phyloP scores from a whole-genome alignment of 1,139 yeast species.

The Yamadazyma trypodendri region DNA sequence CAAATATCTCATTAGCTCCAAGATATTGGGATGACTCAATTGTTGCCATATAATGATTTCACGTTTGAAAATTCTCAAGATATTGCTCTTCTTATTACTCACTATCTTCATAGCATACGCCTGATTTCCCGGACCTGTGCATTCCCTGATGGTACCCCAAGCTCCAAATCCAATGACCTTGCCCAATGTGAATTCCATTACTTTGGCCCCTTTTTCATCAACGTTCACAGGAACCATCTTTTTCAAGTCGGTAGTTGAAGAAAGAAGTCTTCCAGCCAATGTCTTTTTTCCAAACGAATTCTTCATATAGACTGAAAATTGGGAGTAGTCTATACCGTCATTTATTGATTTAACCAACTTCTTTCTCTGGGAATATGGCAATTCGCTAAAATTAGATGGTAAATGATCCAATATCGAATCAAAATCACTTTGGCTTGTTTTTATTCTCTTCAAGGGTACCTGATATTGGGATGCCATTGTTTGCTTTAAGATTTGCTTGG shows the following conservation, averaged over 20 bases:
- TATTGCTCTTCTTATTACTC: slow-evolving; percentile 45
- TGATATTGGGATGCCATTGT: slow-evolving; percentile 3
- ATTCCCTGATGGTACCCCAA: slow-evolving; percentile 87
- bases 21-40: slow-evolving; percentile 61
- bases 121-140: slow-evolving; percentile 27
- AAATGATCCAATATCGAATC: slow-evolving; percentile 40
- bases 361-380: slow-evolving; percentile 70
- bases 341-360: slow-evolving; percentile 54
- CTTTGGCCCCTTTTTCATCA: slow-evolving; percentile 62
- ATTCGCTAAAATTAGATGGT: slow-evolving; percentile 60
- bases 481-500: slow-evolving; percentile 40
- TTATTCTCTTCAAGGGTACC: slow-evolving; percentile 22
- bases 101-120: slow-evolving; percentile 78
- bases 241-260: slow-evolving; percentile 40
- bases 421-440: slow-evolving; percentile 26
- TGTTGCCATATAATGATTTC: slow-evolving; percentile 78
- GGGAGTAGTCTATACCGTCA: slow-evolving; percentile 54
- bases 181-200: slow-evolving; percentile 64
- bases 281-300: slow-evolving; percentile 37
- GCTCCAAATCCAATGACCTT: slow-evolving; percentile 89
- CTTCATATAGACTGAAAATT: slow-evolving; percentile 44
- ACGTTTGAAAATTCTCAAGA: slow-evolving; percentile 54
- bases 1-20: slow-evolving; percentile 59
- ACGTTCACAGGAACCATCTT: slow-evolving; percentile 34
- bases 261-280: slow-evolving; percentile 43